A percentile compares a stretch with the other conserved stretches of the same genome.
Conservation (phyloP, 225 moss, liverwort and hornwort species). For the Lunularia cruciata region DNA sequence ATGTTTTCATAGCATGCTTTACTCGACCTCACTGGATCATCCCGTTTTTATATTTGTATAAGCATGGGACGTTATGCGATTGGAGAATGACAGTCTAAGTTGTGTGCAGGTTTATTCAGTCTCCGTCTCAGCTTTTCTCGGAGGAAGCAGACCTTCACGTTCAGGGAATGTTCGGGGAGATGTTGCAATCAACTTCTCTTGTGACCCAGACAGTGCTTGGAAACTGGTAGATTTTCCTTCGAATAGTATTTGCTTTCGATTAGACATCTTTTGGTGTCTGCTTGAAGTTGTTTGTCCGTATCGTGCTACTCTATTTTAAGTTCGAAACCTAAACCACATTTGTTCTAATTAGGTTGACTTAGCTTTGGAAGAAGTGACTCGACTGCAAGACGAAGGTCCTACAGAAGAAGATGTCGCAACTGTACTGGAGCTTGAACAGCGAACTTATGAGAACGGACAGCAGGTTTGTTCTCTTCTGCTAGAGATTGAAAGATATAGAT, state of each 20-base stretch:
- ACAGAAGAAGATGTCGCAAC: conserved; percentile 85
- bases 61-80: too few relatives aligned
- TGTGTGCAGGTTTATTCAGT: conserved; percentile 83
- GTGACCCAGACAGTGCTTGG: conserved; percentile 94
- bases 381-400: conserved; percentile 78
- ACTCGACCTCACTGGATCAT: too few relatives aligned
- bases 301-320: neutral
- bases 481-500: neutral
- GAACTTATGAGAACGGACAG: conserved; percentile 92
- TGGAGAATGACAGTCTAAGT: too few relatives aligned
- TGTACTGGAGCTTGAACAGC: conserved; percentile 88
- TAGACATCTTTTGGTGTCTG: neutral
- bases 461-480: conserved; percentile 51
- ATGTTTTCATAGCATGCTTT: neutral
- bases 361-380: conserved; percentile 81
- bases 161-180: conserved; percentile 85
- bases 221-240: conserved; percentile 59
- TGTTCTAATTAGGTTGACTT: conserved; percentile 61
- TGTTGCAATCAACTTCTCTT: conserved; percentile 90
- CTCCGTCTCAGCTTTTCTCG: conserved; percentile 79
- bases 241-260: neutral
- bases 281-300: neutral
- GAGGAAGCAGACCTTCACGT: conserved; percentile 95
- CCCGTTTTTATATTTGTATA: neutral
- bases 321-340: neutral